phyloP scores from a whole-genome alignment of 345 rosid genomes.

The Brassica rapa region DNA sequence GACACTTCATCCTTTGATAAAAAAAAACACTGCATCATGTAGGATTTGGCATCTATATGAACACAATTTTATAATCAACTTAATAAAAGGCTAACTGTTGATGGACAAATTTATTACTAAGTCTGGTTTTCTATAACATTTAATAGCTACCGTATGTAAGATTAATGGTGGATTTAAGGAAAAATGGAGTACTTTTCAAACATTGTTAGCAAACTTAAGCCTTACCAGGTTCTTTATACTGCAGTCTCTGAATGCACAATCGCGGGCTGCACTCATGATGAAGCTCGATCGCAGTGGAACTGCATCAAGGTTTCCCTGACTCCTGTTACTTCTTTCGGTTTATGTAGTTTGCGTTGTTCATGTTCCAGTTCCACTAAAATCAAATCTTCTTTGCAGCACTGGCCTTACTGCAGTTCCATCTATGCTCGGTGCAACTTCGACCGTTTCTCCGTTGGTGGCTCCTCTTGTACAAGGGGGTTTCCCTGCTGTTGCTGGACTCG shows the following conservation, averaged over 20 bases:
- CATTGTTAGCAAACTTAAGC: neutral
- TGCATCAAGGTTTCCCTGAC: slow-evolving; percentile 60
- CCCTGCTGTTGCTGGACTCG: slow-evolving; percentile 59
- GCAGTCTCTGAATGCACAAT: slow-evolving; percentile 88
- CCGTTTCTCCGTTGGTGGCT: slow-evolving; percentile 51
- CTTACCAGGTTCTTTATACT: slow-evolving; percentile 30
- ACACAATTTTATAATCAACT: neutral
- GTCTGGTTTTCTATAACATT: neutral
- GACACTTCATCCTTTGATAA: neutral
- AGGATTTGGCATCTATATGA: slow-evolving; percentile 5
- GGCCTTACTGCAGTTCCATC: slow-evolving; percentile 53
- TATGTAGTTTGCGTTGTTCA: neutral
- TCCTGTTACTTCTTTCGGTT: slow-evolving; percentile 16
- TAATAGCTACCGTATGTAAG: slow-evolving; percentile 2
- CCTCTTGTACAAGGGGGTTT: slow-evolving; percentile 51
- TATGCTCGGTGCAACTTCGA: slow-evolving; percentile 47
- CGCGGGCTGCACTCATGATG: slow-evolving; percentile 87
- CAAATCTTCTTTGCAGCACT: slow-evolving; percentile 45
- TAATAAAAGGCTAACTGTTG: neutral
- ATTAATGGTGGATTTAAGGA: slow-evolving; percentile 1
- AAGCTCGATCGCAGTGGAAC: slow-evolving; percentile 92
- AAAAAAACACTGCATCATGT: neutral
- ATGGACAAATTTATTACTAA: neutral
- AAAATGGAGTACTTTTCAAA: neutral
- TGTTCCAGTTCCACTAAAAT: slow-evolving; percentile 29